Percentiles rank a stretch among this genome's conserved stretches.
These are phyloP conservation scores for Xylariaceae sp. DNA, from an alignment of 2,329 filamentous ascomycete genomes.

Conservation along the genomic window DNA sequence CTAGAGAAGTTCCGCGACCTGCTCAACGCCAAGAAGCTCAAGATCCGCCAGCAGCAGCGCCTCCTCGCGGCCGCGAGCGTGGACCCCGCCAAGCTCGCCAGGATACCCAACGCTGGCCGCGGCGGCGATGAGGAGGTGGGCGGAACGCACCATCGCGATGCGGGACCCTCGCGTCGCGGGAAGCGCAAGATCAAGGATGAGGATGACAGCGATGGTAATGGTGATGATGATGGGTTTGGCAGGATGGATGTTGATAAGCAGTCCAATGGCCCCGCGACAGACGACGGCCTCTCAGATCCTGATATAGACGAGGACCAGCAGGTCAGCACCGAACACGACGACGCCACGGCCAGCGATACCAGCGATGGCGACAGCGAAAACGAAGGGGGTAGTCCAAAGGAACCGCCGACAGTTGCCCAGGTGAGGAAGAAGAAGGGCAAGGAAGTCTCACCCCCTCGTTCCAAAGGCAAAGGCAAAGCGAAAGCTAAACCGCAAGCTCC, in stretches of 20 bases:
- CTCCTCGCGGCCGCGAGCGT: constrained; percentile 46
- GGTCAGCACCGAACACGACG: constrained; percentile 36
- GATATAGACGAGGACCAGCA: constrained; percentile 35
- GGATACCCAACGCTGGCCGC: too few species aligned
- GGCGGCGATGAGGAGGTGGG: too few species aligned
- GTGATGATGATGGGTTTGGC: constrained; percentile 41
- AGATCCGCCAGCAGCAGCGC: constrained; percentile 68
- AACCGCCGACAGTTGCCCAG: constrained; percentile 18
- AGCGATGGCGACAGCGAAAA: constrained; percentile 34
- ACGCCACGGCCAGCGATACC: constrained; percentile 38
- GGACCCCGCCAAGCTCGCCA: constrained; percentile 33
- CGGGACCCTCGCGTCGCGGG: constrained; percentile 36
- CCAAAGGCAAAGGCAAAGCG: constrained; percentile 1
- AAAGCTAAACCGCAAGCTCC: constrained; percentile 12
- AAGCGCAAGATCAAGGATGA: constrained; percentile 46
- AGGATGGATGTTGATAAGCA: constrained; percentile 47
- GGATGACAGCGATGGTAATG: constrained; percentile 33
- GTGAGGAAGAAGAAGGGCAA: constrained; percentile 7
- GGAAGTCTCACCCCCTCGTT: constrained; percentile 2
- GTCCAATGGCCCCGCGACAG: too few species aligned
- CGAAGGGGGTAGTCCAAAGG: too few species aligned
- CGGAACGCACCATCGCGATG: constrained; percentile 21
- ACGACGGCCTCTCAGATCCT: constrained; percentile 12
- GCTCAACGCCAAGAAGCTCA: constrained; percentile 74
- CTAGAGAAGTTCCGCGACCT: constrained; percentile 65